Evolutionary conservation across 2,329 filamentous ascomycete genomes (phyloP).

Genomic region (Colletotrichum brevisporum): DNA sequence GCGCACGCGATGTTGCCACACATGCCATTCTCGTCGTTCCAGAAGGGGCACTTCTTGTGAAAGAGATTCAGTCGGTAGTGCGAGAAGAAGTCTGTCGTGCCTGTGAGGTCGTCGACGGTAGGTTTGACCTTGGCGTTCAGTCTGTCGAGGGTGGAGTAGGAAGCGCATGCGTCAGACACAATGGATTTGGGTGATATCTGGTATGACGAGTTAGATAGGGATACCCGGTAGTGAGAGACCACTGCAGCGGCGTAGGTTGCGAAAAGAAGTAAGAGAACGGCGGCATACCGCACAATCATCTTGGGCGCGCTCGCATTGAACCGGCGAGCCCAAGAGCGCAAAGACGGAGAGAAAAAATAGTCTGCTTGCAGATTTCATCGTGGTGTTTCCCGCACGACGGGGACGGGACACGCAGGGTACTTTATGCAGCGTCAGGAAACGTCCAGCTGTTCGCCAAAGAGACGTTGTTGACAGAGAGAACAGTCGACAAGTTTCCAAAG

Average conservation of each 20-base stretch:
- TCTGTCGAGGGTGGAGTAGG: conserved; percentile 89
- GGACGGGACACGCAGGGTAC: neutral
- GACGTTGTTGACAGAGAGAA: conserved; percentile 2
- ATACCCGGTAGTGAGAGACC: conserved; percentile 42
- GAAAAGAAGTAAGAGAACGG: conserved; percentile 41
- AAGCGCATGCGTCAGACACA: conserved; percentile 94
- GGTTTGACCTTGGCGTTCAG: conserved; percentile 85
- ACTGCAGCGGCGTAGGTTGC: conserved; percentile 40
- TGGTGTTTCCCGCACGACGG: conserved; percentile 15
- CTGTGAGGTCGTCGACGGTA: conserved; percentile 83
- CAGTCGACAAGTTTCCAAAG: conserved; percentile 36
- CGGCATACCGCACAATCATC: conserved; percentile 69
- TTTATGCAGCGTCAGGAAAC: conserved; percentile 6
- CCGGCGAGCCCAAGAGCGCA: conserved; percentile 66
- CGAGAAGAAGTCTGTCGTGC: conserved; percentile 95
- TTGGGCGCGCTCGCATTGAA: conserved; percentile 59
- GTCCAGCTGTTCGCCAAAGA: conserved; percentile 12
- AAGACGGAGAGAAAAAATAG: conserved; percentile 71
- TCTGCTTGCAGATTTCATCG: conserved; percentile 68
- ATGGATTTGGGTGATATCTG: conserved; percentile 91
- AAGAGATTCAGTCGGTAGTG: conserved; percentile 97
- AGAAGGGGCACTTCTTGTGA: conserved; percentile 95
- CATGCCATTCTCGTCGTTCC: conserved; percentile 92
- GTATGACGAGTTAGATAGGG: conserved; percentile 56
- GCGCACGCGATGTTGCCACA: conserved; percentile 98